phyloP scores from a whole-genome alignment of 106 monocot genomes.

The Chionographis japonica region DNA sequence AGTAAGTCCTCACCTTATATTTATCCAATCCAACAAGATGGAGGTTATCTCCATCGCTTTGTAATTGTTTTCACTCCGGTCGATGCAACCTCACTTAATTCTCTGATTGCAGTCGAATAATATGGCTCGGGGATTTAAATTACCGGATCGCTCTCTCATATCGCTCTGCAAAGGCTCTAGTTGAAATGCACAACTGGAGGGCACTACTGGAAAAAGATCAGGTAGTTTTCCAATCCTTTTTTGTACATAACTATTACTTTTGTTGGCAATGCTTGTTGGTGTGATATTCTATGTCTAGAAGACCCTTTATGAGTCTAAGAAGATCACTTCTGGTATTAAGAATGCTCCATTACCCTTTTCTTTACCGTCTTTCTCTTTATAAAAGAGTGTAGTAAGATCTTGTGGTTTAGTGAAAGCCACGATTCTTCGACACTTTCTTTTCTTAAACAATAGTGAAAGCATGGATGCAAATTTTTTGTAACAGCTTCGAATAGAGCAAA shows the following conservation, averaged over 20 bases:
- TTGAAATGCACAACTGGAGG: constrained; percentile 85
- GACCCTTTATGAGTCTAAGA: too few species aligned
- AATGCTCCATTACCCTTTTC: background rate
- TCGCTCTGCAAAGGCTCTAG: constrained; percentile 61
- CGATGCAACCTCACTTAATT: background rate
- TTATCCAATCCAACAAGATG: background rate
- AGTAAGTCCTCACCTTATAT: constrained; percentile 26
- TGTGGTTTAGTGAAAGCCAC: constrained; percentile 5
- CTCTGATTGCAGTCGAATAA: constrained; percentile 42
- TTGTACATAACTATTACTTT: background rate
- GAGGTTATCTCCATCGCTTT: background rate
- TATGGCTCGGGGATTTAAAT: constrained; percentile 86
- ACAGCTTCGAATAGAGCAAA: constrained; percentile 61
- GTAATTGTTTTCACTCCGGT: background rate
- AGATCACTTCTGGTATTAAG: background rate
- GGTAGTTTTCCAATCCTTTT: constrained; percentile 29
- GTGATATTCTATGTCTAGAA: too few species aligned
- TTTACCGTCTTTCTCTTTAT: constrained; percentile 3
- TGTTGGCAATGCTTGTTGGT: background rate
- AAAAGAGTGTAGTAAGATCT: background rate
- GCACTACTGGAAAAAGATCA: constrained; percentile 73
- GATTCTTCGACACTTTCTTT: constrained; percentile 18
- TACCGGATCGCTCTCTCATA: constrained; percentile 83
- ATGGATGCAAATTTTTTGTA: background rate
- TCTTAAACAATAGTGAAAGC: background rate